Percentiles rank a stretch among this genome's conserved stretches.
These are phyloP conservation scores for Malania oleifera DNA, from an alignment of 164 flowering plant genomes.

Conservation along the genomic window DNA sequence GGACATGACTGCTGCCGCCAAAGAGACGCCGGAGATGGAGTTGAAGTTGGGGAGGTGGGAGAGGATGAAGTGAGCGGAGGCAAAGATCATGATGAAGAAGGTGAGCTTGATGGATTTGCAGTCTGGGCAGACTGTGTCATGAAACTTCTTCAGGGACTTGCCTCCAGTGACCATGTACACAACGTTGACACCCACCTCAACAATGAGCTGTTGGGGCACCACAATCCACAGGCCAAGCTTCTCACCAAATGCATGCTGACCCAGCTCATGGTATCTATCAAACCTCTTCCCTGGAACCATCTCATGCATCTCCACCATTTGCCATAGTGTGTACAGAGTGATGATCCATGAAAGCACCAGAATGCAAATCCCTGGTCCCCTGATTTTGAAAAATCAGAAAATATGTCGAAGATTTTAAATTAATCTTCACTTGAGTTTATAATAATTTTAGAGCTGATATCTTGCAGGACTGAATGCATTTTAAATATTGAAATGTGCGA, in stretches of 20 bases:
- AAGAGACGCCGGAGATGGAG: conserved; percentile 8
- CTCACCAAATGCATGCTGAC: conserved; percentile 6
- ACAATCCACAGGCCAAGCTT: conserved; percentile 4
- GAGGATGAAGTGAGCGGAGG: conserved; percentile 6
- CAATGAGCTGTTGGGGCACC: conserved; percentile 8
- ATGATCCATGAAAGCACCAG: conserved; percentile 5
- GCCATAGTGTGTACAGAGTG: conserved; percentile 7
- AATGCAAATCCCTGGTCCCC: neutral
- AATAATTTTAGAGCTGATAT: too few species aligned
- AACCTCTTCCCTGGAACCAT: conserved; percentile 6
- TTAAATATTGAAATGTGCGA: too few species aligned
- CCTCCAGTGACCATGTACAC: conserved; percentile 11
- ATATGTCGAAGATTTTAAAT: too few species aligned
- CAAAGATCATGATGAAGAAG: conserved; percentile 9
- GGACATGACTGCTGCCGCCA: conserved; percentile 8
- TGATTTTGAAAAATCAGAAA: neutral
- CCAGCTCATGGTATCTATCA: conserved; percentile 6
- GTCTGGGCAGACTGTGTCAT: conserved; percentile 1
- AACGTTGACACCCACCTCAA: conserved; percentile 3
- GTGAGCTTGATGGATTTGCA: conserved; percentile 7
- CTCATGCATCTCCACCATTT: conserved; percentile 10
- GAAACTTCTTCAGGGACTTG: conserved; percentile 7
- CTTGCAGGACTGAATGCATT: too few species aligned
- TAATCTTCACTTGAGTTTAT: too few species aligned
- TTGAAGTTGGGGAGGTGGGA: conserved; percentile 11